Conservation (phyloP, 768 basidiomycete genomes). For the Suillus ampliporus region DNA sequence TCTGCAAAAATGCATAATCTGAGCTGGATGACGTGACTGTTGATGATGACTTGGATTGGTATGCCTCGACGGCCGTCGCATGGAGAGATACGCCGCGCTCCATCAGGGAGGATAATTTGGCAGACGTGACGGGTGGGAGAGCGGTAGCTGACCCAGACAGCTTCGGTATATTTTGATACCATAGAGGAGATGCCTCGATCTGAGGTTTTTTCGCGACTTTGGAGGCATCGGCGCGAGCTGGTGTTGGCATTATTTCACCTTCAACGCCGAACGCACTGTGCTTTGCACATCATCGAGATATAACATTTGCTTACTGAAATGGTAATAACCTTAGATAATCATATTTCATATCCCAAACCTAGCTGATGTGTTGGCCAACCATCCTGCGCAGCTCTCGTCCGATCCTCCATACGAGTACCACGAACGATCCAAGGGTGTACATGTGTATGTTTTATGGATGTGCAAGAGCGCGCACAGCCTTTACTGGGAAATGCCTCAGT, state of each 20-base stretch:
- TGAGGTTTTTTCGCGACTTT: constrained; percentile 19
- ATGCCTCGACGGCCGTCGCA: constrained; percentile 46
- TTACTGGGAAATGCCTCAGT: constrained; percentile 49
- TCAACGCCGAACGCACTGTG: constrained; percentile 5
- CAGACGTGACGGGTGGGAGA: constrained; percentile 43
- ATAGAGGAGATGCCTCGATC: constrained; percentile 49
- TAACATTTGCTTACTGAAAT: constrained; percentile 1
- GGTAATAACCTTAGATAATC: constrained; percentile 2
- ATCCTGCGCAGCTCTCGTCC: too few relatives aligned
- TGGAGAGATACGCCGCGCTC: constrained; percentile 56
- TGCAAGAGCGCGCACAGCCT: constrained; percentile 67
- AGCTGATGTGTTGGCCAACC: too few relatives aligned
- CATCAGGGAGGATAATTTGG: constrained; percentile 50
- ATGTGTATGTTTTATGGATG: constrained; percentile 69
- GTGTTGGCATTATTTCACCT: constrained; percentile 17
- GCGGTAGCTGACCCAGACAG: constrained; percentile 40
- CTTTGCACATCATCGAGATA: neutral
- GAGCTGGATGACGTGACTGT: constrained; percentile 54
- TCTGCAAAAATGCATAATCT: constrained; percentile 81
- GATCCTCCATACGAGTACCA: constrained; percentile 55
- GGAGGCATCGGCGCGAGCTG: constrained; percentile 11
- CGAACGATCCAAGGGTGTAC: constrained; percentile 76
- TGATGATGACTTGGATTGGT: constrained; percentile 58
- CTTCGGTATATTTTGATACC: constrained; percentile 56
- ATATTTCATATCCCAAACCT: too few relatives aligned